phyloP scores from a whole-genome alignment of 805 yeast species.

The Starmerella roubikii region DNA sequence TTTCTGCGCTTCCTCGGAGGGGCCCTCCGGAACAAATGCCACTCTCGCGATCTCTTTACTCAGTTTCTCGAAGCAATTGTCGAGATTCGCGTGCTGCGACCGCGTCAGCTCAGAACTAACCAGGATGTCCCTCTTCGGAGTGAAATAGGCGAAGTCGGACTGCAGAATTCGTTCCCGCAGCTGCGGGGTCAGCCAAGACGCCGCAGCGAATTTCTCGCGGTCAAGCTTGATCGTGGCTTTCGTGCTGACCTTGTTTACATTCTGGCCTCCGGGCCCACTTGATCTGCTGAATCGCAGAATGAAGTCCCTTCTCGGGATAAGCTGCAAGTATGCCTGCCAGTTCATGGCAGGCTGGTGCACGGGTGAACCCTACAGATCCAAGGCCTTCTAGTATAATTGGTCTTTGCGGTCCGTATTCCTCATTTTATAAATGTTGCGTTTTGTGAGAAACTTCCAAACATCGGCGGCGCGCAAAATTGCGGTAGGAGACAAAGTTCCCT shows the following conservation, averaged over 20 bases:
- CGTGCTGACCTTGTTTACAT: conserved; percentile 56
- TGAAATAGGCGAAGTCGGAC: conserved; percentile 37
- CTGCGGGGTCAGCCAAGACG: conserved; percentile 47
- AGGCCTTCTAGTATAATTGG: too few relatives aligned
- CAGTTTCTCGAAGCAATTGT: conserved; percentile 48
- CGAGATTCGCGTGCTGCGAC: conserved; percentile 43
- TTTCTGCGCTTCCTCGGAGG: conserved; percentile 32
- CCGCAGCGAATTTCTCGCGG: conserved; percentile 32
- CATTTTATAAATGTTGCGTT: neutral
- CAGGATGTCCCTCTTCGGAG: conserved; percentile 41
- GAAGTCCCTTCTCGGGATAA: conserved; percentile 37
- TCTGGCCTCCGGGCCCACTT: conserved; percentile 81
- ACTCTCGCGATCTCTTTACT: conserved; percentile 36
- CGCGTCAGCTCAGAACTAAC: conserved; percentile 50
- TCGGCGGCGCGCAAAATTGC: conserved; percentile 28
- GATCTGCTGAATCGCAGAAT: conserved; percentile 40
- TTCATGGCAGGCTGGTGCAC: too few relatives aligned
- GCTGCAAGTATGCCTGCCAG: neutral
- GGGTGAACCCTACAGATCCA: too few relatives aligned
- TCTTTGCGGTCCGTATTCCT: too few relatives aligned
- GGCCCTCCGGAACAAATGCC: conserved; percentile 37
- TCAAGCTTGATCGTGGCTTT: conserved; percentile 49
- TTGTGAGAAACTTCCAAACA: conserved; percentile 15
- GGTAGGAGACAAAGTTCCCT: conserved; percentile 53
- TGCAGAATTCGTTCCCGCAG: conserved; percentile 31